phyloP scores from a whole-genome alignment of 352 stramenopile genomes.

The Detonula confervacea region DNA sequence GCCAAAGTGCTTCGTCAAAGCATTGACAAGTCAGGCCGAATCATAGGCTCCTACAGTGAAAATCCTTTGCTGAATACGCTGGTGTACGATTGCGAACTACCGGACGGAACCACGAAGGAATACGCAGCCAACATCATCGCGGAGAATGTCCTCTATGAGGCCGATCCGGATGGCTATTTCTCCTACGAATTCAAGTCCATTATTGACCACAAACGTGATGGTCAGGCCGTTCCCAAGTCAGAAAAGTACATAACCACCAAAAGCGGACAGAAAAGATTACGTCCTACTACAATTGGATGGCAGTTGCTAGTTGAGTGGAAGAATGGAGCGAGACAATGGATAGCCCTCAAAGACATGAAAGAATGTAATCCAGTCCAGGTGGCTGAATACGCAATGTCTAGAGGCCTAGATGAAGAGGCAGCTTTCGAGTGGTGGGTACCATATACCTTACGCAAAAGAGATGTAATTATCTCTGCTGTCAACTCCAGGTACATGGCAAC shows the following conservation, averaged over 20 bases:
- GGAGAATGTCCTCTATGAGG: conserved; percentile 30
- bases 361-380: conserved; percentile 11
- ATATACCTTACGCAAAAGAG: conserved; percentile 12
- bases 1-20: background rate
- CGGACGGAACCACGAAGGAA: conserved; percentile 25
- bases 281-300: conserved; percentile 15
- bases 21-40: background rate
- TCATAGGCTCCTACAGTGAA: conserved; percentile 11
- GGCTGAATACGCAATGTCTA: conserved; percentile 38
- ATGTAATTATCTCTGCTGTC: conserved; percentile 30
- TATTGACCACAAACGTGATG: conserved; percentile 14
- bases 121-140: conserved; percentile 53
- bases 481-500: conserved; percentile 17
- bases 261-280: background rate
- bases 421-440: conserved; percentile 41
- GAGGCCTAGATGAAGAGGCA: conserved; percentile 25
- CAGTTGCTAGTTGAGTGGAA: conserved; percentile 39
- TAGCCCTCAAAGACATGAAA: conserved; percentile 14
- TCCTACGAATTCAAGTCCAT: conserved; percentile 37
- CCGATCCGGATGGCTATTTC: conserved; percentile 1
- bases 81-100: conserved; percentile 31
- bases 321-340: conserved; percentile 44
- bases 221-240: background rate
- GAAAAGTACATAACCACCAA: conserved; percentile 28
- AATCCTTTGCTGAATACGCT: conserved; percentile 40